A percentile compares a stretch with the other conserved stretches of the same genome.
Evolutionary conservation across 352 stramenopile genomes (phyloP).

Genomic region (Thraustotheca clavata): DNA sequence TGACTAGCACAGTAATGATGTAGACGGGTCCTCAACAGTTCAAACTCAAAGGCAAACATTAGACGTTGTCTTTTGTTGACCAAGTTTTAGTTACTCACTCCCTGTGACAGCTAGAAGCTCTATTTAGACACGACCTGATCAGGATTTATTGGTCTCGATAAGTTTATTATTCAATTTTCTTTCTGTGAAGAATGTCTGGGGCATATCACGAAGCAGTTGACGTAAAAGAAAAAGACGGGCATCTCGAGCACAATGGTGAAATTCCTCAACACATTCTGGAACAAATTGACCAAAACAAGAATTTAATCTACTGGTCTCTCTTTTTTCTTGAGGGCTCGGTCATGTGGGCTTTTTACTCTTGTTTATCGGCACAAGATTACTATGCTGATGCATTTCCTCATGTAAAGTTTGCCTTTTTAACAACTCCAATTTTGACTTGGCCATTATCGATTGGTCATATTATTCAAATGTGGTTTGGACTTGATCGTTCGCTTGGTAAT

Average conservation of each 20-base stretch:
- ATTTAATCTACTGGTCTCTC: constrained; percentile 50
- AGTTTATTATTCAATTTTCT: not conserved
- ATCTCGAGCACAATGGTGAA: not conserved
- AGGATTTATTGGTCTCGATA: too few relatives aligned
- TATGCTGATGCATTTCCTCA: constrained; percentile 42
- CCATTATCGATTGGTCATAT: constrained; percentile 44
- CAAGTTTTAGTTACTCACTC: too few relatives aligned
- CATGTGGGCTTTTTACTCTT: constrained; percentile 70
- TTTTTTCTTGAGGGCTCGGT: constrained; percentile 65
- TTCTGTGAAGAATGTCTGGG: not conserved
- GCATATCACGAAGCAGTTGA: constrained; percentile 3
- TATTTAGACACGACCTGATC: not conserved
- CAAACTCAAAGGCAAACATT: not conserved
- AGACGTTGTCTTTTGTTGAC: not conserved
- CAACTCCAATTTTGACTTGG: constrained; percentile 47
- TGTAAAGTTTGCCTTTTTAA: constrained; percentile 61
- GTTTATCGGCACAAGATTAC: constrained; percentile 56
- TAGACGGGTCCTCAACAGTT: not conserved
- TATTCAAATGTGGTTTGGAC: constrained; percentile 42
- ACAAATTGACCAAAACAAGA: constrained; percentile 41
- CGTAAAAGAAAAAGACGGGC: constrained; percentile 9
- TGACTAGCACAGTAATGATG: not conserved
- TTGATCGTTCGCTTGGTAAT: constrained; percentile 48
- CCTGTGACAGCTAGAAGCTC: too few relatives aligned
- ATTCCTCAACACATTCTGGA: constrained; percentile 51